Conservation (phyloP, 108 stramenopile species). For the Craspedostauros australis region DNA sequence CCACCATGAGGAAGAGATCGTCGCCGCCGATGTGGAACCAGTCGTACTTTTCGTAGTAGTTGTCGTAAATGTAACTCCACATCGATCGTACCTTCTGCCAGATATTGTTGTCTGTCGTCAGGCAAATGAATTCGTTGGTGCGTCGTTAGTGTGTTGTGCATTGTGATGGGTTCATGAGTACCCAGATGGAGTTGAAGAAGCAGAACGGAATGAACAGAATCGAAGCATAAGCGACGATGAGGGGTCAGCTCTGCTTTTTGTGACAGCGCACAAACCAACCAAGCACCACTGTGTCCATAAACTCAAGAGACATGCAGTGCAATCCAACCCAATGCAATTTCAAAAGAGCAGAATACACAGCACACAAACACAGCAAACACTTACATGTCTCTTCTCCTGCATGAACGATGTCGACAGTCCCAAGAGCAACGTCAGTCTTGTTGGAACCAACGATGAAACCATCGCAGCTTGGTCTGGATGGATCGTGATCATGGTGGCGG, state of each 20-base stretch:
- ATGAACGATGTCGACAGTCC: constrained; percentile 85
- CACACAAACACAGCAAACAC: not conserved
- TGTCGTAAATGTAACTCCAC: constrained; percentile 93
- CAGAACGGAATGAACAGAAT: no score
- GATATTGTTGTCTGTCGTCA: constrained; percentile 76
- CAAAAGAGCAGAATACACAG: not conserved
- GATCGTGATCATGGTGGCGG: no score
- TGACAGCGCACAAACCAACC: no score
- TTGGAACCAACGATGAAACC: constrained; percentile 94
- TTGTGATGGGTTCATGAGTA: no score
- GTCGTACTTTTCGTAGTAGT: constrained; percentile 71
- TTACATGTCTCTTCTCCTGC: constrained; percentile 88
- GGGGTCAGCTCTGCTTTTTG: no score
- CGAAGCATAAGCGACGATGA: no score
- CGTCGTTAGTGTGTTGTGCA: no score
- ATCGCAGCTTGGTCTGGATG: constrained; percentile 84
- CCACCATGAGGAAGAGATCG: constrained; percentile 88
- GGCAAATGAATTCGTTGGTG: no score
- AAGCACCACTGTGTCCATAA: no score
- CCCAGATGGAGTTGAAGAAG: no score
- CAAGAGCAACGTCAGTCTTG: constrained; percentile 62
- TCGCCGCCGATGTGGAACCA: constrained; percentile 84
- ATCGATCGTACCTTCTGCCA: constrained; percentile 96
- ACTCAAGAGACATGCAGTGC: no score
- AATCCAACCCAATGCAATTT: not conserved